phyloP scores from a whole-genome alignment of 129 eudicot species.

The Pittosporum tobira region DNA sequence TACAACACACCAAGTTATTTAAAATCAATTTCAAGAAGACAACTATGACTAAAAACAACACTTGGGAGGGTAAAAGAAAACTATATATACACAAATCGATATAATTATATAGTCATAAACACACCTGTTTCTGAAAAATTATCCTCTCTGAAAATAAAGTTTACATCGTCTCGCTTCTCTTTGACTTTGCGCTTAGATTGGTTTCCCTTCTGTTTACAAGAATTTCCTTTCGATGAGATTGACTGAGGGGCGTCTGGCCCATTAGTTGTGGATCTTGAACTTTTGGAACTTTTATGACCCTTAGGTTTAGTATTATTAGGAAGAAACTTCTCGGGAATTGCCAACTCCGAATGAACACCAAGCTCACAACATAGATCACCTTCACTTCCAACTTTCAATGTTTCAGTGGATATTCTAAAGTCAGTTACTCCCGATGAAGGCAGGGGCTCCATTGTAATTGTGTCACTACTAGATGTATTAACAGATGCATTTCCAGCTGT shows the following conservation, averaged over 20 bases:
- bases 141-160: constrained; percentile 19
- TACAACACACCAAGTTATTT: constrained; percentile 17
- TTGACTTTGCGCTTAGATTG: constrained; percentile 21
- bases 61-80: background rate
- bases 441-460: constrained; percentile 15
- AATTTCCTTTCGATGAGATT: constrained; percentile 14
- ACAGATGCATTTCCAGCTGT: constrained; percentile 15
- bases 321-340: constrained; percentile 13
- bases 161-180: constrained; percentile 23
- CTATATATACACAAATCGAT: background rate
- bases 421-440: constrained; percentile 22
- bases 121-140: constrained; percentile 38
- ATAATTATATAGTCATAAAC: background rate
- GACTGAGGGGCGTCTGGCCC: constrained; percentile 18
- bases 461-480: constrained; percentile 26
- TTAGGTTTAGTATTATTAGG: constrained; percentile 14
- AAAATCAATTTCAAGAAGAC: constrained; percentile 7
- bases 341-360: constrained; percentile 22
- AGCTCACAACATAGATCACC: constrained; percentile 17
- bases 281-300: constrained; percentile 26
- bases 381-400: constrained; percentile 23
- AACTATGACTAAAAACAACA: background rate
- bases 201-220: constrained; percentile 26
- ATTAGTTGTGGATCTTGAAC: constrained; percentile 24
- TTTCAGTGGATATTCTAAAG: constrained; percentile 16